Evolutionary conservation across 805 yeast genomes (phyloP).

Genomic region (Metschnikowia hibisci): DNA sequence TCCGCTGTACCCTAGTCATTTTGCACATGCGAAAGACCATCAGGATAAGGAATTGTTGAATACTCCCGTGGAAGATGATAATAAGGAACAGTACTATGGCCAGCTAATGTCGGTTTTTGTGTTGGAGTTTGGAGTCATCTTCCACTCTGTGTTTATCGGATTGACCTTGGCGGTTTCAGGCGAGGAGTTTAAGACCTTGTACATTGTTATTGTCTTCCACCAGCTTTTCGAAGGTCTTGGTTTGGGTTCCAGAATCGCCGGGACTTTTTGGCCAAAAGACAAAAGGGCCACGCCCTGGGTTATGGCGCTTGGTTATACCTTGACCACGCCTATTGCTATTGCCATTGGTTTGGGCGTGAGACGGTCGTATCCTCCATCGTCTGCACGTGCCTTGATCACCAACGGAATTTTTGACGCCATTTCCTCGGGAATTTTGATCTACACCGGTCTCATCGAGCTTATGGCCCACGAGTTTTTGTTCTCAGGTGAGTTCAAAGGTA

Average conservation of each 20-base stretch:
- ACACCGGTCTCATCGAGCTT: constrained; percentile 35
- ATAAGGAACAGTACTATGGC: constrained; percentile 48
- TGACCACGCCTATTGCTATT: constrained; percentile 33
- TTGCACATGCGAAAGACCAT: constrained; percentile 39
- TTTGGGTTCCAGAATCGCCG: constrained; percentile 71
- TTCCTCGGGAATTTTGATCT: constrained; percentile 34
- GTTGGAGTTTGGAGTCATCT: constrained; percentile 74
- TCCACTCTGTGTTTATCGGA: constrained; percentile 83
- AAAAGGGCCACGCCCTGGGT: constrained; percentile 48
- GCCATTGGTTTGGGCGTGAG: constrained; percentile 37
- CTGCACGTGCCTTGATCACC: constrained; percentile 30
- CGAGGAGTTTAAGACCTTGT: constrained; percentile 66
- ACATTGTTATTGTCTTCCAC: constrained; percentile 68
- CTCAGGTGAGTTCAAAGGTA: constrained; percentile 25
- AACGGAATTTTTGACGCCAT: constrained; percentile 34
- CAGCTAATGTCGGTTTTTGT: constrained; percentile 56
- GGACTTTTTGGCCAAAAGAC: constrained; percentile 48
- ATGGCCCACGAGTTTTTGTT: constrained; percentile 39
- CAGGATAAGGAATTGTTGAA: constrained; percentile 43
- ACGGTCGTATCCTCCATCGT: constrained; percentile 29
- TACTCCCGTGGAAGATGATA: constrained; percentile 31
- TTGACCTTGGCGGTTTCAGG: constrained; percentile 75
- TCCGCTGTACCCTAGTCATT: constrained; percentile 38
- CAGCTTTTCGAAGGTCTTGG: constrained; percentile 88
- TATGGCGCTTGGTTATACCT: constrained; percentile 26